Evolutionary conservation across 306 rosid species (phyloP).

Genomic region (Senna siamea): DNA sequence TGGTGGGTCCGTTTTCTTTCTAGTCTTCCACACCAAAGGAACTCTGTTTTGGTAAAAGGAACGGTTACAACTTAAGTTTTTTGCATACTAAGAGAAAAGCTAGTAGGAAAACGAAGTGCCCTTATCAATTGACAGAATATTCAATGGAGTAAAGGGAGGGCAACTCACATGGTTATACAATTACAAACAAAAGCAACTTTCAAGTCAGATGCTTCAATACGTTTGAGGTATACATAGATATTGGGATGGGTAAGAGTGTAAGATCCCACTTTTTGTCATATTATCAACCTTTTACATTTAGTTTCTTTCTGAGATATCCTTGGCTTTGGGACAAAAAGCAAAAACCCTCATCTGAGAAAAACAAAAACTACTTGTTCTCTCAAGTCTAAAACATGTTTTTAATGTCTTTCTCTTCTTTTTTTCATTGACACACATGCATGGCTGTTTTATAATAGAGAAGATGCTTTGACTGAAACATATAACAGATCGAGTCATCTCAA

Average conservation of each 20-base stretch:
- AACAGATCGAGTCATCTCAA: no score
- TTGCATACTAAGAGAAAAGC: background rate
- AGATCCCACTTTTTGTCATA: background rate
- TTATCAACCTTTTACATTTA: background rate
- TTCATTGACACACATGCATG: no score
- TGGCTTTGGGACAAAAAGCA: background rate
- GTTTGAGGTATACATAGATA: background rate
- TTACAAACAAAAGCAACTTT: slow-evolving; percentile 9
- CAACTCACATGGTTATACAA: slow-evolving; percentile 38
- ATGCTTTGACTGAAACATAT: no score
- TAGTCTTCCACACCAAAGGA: background rate
- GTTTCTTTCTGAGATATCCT: background rate
- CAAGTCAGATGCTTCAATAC: background rate
- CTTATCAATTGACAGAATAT: slow-evolving; percentile 33
- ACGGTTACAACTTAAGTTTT: background rate
- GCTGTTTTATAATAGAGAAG: no score
- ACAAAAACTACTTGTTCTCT: no score
- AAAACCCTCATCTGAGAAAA: background rate
- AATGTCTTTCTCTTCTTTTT: no score
- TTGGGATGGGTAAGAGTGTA: background rate
- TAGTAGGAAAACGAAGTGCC: slow-evolving; percentile 28
- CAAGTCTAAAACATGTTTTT: no score
- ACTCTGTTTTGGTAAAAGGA: slow-evolving; percentile 10
- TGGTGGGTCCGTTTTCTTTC: background rate
- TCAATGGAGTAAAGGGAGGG: slow-evolving; percentile 36